Evolutionary conservation across 495 filamentous ascomycete genomes (phyloP).

Genomic region (Neurospora hispaniola): DNA sequence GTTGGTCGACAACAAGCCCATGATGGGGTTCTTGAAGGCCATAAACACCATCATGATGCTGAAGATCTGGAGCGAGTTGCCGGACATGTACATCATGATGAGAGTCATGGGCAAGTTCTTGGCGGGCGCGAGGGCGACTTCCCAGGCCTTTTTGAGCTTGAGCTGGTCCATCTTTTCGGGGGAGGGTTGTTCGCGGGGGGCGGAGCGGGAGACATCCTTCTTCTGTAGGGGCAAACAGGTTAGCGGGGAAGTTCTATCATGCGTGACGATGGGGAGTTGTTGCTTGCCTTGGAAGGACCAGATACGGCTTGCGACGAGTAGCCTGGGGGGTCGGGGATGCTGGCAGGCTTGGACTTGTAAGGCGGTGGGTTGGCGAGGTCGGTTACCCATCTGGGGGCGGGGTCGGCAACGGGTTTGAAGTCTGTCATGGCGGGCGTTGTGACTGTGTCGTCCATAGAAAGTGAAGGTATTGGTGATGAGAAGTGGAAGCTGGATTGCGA

Average conservation of each 20-base stretch:
- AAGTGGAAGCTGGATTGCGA: background rate
- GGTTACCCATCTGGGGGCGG: constrained; percentile 55
- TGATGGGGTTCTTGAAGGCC: constrained; percentile 93
- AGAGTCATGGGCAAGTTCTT: constrained; percentile 96
- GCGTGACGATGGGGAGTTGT: background rate
- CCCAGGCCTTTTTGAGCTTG: constrained; percentile 98
- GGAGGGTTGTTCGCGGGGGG: constrained; percentile 46
- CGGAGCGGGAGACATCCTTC: constrained; percentile 27
- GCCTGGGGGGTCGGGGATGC: constrained; percentile 79
- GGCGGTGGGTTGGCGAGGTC: constrained; percentile 61
- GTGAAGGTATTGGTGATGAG: background rate
- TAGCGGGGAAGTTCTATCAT: background rate
- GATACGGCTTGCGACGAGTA: constrained; percentile 43
- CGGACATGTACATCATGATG: constrained; percentile 99
- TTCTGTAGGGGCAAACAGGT: constrained; percentile 22
- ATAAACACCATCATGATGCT: constrained; percentile 99
- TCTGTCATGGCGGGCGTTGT: constrained; percentile 31
- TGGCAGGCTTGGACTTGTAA: constrained; percentile 41
- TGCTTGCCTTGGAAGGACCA: constrained; percentile 43
- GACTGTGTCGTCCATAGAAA: constrained; percentile 7
- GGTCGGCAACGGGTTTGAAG: background rate
- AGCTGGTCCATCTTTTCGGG: constrained; percentile 81
- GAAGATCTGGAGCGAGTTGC: constrained; percentile 97
- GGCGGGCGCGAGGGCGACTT: constrained; percentile 85
- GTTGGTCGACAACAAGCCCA: constrained; percentile 69